Conservation (phyloP, 345 rosid genomes). For the Noccaea bulbosa region DNA sequence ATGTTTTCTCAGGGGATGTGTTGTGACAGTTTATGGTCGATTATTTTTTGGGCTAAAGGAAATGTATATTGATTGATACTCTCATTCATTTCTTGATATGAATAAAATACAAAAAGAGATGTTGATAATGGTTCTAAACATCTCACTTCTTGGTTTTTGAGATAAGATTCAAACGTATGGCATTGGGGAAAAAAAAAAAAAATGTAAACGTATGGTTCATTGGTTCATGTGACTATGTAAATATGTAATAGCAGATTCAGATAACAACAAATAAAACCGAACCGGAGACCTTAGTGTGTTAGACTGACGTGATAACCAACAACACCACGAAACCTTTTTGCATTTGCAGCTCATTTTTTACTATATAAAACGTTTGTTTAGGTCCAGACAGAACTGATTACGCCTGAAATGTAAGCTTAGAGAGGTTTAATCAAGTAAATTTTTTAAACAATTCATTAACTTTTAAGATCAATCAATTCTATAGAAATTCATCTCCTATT, state of each 20-base stretch:
- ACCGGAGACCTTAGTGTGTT: constrained; percentile 98
- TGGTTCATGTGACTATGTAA: too few species aligned
- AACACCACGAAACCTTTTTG: constrained; percentile 81
- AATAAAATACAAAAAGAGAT: constrained; percentile 19
- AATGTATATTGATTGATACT: constrained; percentile 38
- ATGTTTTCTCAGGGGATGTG: not conserved
- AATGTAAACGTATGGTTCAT: not conserved
- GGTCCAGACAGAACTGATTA: too few species aligned
- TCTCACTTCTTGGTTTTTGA: not conserved
- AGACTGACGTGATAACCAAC: constrained; percentile 99
- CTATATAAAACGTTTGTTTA: too few species aligned
- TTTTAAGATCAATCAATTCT: too few species aligned
- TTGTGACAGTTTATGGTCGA: constrained; percentile 1
- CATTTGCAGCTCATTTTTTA: too few species aligned
- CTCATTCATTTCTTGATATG: constrained; percentile 34
- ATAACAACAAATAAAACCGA: constrained; percentile 23
- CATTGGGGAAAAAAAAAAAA: not conserved
- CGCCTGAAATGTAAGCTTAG: too few species aligned
- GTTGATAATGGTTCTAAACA: not conserved
- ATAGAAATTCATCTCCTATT: too few species aligned
- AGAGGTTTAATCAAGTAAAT: too few species aligned
- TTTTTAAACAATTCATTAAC: too few species aligned
- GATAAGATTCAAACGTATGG: not conserved
- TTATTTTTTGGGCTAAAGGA: not conserved
- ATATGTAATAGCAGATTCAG: not conserved